These are phyloP conservation scores for Dactylellina leptospora DNA, from an alignment of 2,329 filamentous ascomycete species.

Conservation along the genomic window DNA sequence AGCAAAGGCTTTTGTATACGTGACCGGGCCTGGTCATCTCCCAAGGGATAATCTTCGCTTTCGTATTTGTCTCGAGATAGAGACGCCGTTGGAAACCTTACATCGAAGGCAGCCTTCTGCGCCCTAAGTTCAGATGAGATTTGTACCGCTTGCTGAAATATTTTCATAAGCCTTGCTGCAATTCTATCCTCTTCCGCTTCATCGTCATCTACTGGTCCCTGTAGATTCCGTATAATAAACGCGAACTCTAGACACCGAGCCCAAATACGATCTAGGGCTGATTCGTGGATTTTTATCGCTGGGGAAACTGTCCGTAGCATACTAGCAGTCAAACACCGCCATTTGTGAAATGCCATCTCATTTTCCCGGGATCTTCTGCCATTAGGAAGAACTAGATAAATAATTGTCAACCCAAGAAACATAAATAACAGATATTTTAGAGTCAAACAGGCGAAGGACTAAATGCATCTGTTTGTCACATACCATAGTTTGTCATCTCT, in stretches of 20 bases:
- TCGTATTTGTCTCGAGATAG: background rate
- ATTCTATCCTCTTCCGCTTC: background rate
- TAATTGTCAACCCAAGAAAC: no score
- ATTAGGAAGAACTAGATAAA: background rate
- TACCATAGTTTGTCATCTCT: constrained; percentile 1
- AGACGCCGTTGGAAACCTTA: background rate
- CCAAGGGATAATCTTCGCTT: background rate
- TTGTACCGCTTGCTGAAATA: background rate
- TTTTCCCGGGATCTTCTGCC: background rate
- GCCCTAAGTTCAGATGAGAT: background rate
- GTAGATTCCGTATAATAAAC: background rate
- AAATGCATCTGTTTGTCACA: no score
- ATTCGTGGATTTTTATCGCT: background rate
- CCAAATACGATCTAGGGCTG: background rate
- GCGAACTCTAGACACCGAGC: background rate
- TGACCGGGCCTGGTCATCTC: no score
- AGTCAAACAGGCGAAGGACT: no score
- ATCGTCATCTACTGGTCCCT: no score
- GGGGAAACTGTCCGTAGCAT: background rate
- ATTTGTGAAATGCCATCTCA: constrained; percentile 12
- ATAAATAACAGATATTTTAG: no score
- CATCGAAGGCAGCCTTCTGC: constrained; percentile 8
- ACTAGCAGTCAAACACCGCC: constrained; percentile 9
- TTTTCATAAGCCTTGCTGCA: background rate
- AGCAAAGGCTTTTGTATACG: background rate